Conservation (phyloP, 1,139 yeast species). For the Magnusiomyces fungicola region DNA sequence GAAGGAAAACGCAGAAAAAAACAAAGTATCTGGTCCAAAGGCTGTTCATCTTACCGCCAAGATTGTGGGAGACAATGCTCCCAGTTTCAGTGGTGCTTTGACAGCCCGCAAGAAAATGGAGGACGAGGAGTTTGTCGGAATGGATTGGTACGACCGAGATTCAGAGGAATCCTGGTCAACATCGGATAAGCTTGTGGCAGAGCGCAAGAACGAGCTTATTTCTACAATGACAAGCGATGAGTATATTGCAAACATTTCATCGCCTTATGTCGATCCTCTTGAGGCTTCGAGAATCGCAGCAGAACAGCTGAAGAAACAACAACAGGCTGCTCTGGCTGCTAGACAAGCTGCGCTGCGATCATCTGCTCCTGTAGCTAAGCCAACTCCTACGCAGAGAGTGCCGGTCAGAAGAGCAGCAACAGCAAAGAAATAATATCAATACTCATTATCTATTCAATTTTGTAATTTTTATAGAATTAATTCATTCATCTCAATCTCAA, state of each 20-base stretch:
- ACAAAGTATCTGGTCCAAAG: slow-evolving; percentile 46
- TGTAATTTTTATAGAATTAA: no score
- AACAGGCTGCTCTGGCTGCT: neutral
- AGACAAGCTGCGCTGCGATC: no score
- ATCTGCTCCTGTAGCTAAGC: no score
- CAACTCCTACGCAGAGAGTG: no score
- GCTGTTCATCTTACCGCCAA: slow-evolving; percentile 75
- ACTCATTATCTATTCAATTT: no score
- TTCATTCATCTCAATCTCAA: no score
- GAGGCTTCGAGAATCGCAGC: neutral
- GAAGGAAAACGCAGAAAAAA: slow-evolving; percentile 35
- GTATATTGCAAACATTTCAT: slow-evolving; percentile 22
- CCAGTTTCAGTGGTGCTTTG: slow-evolving; percentile 72
- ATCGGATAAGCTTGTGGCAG: slow-evolving; percentile 30
- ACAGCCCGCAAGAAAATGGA: slow-evolving; percentile 65
- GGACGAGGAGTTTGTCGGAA: slow-evolving; percentile 53
- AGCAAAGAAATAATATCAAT: no score
- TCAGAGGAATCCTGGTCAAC: slow-evolving; percentile 34
- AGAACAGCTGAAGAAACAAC: neutral
- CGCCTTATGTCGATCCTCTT: slow-evolving; percentile 15
- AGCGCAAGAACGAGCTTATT: slow-evolving; percentile 18
- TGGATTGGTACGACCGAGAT: slow-evolving; percentile 44
- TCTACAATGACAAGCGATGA: slow-evolving; percentile 24
- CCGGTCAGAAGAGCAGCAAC: no score
- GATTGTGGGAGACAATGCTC: slow-evolving; percentile 50